Conservation (phyloP, 305 asterid species). For the Fraxinus paxiana region DNA sequence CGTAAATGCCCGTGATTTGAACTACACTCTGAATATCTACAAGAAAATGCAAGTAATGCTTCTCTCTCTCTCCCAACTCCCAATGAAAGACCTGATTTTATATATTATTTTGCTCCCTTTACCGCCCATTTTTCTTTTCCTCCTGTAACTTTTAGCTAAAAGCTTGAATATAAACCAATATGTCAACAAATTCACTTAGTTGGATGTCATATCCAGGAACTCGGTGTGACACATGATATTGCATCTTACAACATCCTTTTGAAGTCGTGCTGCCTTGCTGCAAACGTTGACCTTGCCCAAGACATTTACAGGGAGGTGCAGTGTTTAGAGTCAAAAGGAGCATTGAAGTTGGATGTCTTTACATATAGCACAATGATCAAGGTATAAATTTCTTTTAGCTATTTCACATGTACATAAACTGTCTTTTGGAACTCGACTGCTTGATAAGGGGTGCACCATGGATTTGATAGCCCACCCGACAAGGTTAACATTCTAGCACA, state of each 20-base stretch:
- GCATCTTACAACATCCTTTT: conserved; percentile 81
- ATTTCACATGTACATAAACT: conserved; percentile 8
- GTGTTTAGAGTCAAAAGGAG: conserved; percentile 60
- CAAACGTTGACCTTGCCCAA: conserved; percentile 74
- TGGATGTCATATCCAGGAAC: conserved; percentile 46
- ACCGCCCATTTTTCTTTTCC: conserved; percentile 1
- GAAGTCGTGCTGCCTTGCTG: conserved; percentile 80
- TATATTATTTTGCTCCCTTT: background rate
- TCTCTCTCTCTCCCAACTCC: conserved; percentile 8
- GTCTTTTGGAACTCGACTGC: conserved; percentile 12
- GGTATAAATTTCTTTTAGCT: conserved; percentile 41
- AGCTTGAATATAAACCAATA: conserved; percentile 17
- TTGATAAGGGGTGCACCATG: conserved; percentile 4
- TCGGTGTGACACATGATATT: conserved; percentile 64
- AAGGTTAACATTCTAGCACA: conserved; percentile 5
- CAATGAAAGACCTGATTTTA: background rate
- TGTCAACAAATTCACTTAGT: conserved; percentile 25
- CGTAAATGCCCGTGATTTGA: conserved; percentile 79
- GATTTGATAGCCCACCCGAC: conserved; percentile 6
- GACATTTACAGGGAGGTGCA: conserved; percentile 59
- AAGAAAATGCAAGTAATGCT: conserved; percentile 71
- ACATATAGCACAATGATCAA: conserved; percentile 91
- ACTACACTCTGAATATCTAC: conserved; percentile 62
- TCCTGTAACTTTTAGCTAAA: conserved; percentile 7
- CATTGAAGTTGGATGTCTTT: conserved; percentile 72